A percentile compares a stretch with the other conserved stretches of the same genome.
These are phyloP conservation scores for Globisporangium mamillatum DNA, from an alignment of 352 stramenopile species.

Conservation along the genomic window DNA sequence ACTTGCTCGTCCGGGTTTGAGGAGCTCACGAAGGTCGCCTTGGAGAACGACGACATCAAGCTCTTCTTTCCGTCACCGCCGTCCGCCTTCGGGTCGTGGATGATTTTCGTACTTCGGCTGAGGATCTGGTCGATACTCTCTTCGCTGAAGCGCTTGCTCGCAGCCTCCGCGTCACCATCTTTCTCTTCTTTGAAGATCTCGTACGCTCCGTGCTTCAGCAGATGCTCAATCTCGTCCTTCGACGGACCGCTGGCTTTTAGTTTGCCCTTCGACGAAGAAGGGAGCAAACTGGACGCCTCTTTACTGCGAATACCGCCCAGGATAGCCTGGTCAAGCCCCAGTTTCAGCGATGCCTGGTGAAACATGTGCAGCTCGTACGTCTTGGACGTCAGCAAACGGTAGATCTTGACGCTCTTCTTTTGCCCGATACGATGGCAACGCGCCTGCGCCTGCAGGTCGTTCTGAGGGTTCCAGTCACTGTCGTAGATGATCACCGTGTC, in stretches of 20 bases:
- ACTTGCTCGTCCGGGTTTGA: slow-evolving; percentile 84
- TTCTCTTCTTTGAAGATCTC: slow-evolving; percentile 93
- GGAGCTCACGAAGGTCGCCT: slow-evolving; percentile 91
- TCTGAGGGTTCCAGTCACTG: slow-evolving; percentile 98
- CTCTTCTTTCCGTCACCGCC: slow-evolving; percentile 58
- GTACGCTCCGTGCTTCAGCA: slow-evolving; percentile 93
- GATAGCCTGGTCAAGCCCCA: slow-evolving; percentile 91
- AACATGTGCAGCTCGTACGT: slow-evolving; percentile 95
- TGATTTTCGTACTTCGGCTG: slow-evolving; percentile 82
- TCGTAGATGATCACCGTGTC: slow-evolving; percentile 95
- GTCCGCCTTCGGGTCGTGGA: slow-evolving; percentile 76
- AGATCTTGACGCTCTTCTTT: slow-evolving; percentile 93
- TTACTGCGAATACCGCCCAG: slow-evolving; percentile 84
- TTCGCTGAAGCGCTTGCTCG: slow-evolving; percentile 95
- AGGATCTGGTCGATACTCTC: slow-evolving; percentile 99
- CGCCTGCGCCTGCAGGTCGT: slow-evolving; percentile 91
- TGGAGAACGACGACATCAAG: slow-evolving; percentile 90
- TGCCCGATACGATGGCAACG: slow-evolving; percentile 92
- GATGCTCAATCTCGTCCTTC: slow-evolving; percentile 90
- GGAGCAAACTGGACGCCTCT: slow-evolving; percentile 26
- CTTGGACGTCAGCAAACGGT: slow-evolving; percentile 88
- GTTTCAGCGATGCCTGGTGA: slow-evolving; percentile 89
- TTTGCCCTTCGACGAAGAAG: slow-evolving; percentile 28
- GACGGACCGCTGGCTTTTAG: slow-evolving; percentile 56
- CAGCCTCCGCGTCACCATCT: slow-evolving; percentile 87